A percentile compares a stretch with the other conserved stretches of the same genome.
Conservation (phyloP, 306 rosid species). For the Acacia melanoxylon region DNA sequence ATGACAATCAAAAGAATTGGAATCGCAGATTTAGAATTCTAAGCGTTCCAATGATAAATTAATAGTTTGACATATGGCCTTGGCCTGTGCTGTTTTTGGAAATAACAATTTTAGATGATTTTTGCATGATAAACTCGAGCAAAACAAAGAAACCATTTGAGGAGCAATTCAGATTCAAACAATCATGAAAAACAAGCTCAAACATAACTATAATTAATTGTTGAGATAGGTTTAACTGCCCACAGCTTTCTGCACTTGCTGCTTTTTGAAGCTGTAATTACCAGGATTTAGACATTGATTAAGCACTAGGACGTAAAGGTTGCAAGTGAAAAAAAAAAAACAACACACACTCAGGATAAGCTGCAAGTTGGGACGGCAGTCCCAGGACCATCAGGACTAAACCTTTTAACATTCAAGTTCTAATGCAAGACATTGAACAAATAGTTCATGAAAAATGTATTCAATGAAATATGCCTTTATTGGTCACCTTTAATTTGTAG, state of each 20-base stretch:
- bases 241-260: constrained; percentile 12
- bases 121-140: not conserved
- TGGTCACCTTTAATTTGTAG: constrained; percentile 31
- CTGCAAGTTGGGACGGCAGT: too few relatives aligned
- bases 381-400: too few relatives aligned
- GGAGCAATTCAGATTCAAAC: not conserved
- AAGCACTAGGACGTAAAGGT: not conserved
- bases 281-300: constrained; percentile 1
- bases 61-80: not conserved
- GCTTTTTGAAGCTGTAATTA: not conserved
- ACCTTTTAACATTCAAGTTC: not conserved
- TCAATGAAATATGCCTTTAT: not conserved
- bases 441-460: not conserved
- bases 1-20: not conserved
- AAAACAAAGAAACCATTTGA: not conserved
- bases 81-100: not conserved
- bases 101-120: not conserved
- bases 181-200: not conserved
- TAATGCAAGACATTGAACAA: too few relatives aligned
- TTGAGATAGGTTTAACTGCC: constrained; percentile 1
- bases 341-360: too few relatives aligned
- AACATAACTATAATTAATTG: not conserved
- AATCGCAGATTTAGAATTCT: not conserved
- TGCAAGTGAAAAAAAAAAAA: too few relatives aligned
- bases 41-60: not conserved